Conservation (phyloP, 1,139 yeast genomes). For the Geotrichum candidum region DNA sequence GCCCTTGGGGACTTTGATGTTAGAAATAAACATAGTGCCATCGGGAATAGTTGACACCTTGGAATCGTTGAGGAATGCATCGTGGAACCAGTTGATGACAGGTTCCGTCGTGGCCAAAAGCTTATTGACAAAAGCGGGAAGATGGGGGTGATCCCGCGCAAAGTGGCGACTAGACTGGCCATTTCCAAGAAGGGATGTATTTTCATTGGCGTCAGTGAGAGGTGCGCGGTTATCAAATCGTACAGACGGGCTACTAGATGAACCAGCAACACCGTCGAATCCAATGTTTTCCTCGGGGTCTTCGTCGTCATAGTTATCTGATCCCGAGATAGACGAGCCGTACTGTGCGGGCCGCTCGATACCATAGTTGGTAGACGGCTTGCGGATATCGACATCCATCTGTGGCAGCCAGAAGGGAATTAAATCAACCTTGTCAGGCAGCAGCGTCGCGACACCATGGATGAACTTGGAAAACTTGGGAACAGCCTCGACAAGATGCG, state of each 20-base stretch:
- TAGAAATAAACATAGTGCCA: slow-evolving; percentile 68
- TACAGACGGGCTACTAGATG: slow-evolving; percentile 20
- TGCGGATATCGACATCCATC: slow-evolving; percentile 91
- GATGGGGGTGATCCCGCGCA: slow-evolving; percentile 13
- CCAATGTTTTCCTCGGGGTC: slow-evolving; percentile 38
- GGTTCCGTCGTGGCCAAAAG: slow-evolving; percentile 6
- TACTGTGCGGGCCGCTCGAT: slow-evolving; percentile 49
- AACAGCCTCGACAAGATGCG: slow-evolving; percentile 94
- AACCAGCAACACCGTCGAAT: slow-evolving; percentile 26
- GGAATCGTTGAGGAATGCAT: slow-evolving; percentile 37
- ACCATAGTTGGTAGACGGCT: slow-evolving; percentile 72
- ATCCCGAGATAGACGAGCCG: slow-evolving; percentile 34
- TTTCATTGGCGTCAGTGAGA: slow-evolving; percentile 26
- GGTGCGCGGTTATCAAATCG: slow-evolving; percentile 28
- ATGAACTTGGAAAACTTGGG: slow-evolving; percentile 96
- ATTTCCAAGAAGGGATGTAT: slow-evolving; percentile 27
- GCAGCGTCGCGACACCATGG: slow-evolving; percentile 85
- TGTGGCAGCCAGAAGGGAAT: slow-evolving; percentile 99
- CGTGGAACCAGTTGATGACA: slow-evolving; percentile 26
- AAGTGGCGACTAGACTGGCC: slow-evolving; percentile 14
- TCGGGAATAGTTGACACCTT: slow-evolving; percentile 68
- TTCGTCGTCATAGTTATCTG: slow-evolving; percentile 41
- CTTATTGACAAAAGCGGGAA: slow-evolving; percentile 8
- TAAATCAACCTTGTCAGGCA: slow-evolving; percentile 73
- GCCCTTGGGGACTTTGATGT: slow-evolving; percentile 55